A percentile compares a stretch with the other conserved stretches of the same genome.
These are phyloP conservation scores for Phaseolus lunatus DNA, from an alignment of 306 rosid species.

Conservation along the genomic window DNA sequence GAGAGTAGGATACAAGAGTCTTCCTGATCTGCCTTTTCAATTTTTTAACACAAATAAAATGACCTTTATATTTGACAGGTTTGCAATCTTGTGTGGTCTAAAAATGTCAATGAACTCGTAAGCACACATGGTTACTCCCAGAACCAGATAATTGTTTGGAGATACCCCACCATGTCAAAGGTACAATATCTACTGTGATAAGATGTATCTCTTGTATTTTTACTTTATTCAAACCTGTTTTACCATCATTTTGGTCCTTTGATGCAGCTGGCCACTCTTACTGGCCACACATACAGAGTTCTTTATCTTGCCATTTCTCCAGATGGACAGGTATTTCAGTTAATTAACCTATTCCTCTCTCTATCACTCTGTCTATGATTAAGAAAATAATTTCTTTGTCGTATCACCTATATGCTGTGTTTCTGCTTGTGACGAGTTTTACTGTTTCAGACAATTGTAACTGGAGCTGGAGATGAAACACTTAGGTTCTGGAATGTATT, in stretches of 20 bases:
- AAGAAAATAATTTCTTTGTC: slow-evolving; percentile 7
- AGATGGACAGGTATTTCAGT: slow-evolving; percentile 85
- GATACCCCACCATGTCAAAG: slow-evolving; percentile 98
- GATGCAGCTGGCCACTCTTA: slow-evolving; percentile 88
- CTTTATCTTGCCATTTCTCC: slow-evolving; percentile 99
- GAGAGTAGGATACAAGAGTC: slow-evolving; percentile 2
- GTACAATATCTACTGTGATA: slow-evolving; percentile 49
- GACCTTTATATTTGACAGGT: slow-evolving; percentile 65
- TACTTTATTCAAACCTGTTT: slow-evolving; percentile 3
- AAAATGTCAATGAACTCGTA: slow-evolving; percentile 95
- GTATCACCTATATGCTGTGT: slow-evolving; percentile 23
- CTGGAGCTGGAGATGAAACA: slow-evolving; percentile 99
- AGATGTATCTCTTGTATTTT: slow-evolving; percentile 23
- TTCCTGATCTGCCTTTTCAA: background rate
- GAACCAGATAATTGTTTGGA: slow-evolving; percentile 98
- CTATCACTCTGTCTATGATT: background rate
- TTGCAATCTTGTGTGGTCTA: slow-evolving; percentile 98
- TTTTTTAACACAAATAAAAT: slow-evolving; percentile 28
- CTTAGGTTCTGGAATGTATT: slow-evolving; percentile 98
- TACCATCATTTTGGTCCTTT: slow-evolving; percentile 39
- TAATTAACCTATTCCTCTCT: slow-evolving; percentile 13
- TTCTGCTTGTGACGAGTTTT: slow-evolving; percentile 21
- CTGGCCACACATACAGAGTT: slow-evolving; percentile 93
- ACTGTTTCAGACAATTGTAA: slow-evolving; percentile 88
- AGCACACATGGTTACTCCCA: slow-evolving; percentile 99